Base-by-base conservation (phyloP, 129 eudicot species). In the Tanacetum coccineum region DNA sequence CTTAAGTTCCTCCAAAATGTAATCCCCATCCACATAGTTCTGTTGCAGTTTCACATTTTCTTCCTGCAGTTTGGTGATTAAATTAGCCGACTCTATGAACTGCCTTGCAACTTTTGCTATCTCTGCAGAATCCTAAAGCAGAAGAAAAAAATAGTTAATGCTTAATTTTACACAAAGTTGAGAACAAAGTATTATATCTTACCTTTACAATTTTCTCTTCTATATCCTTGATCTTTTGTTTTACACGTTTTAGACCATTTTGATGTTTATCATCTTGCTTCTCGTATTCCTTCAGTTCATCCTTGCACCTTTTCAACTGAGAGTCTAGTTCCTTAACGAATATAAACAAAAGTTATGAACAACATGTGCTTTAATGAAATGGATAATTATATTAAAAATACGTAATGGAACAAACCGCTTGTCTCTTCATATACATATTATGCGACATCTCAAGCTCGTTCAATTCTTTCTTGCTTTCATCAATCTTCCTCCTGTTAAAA, bases 361-460 rank as follows among this genome's bases (percentile, higher is more conserved):
- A 6, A 26, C 40, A 28, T 14, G 12, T 15, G 13, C 14, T 36
- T 36, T 36, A 36, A 36, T 8, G 42, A 36, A 9, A 36, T 7
- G 42, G 42, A 0, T 36, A 36, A 1, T 6, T 2, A 4, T 30
- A 6, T 36, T 8, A 20, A 17, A 21, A 14, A 2, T 14, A 6
- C 17, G 5, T 66, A 59, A 22, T 21, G 48, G 30, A 0, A 46
- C 62, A 70, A 17, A 93, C 98, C 96, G 88, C 96, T 74, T 93
- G 96, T 72, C 68, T 74, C 72, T 88, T 86, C 73, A 84, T 77
- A 59, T 84, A 81, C 80, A 84, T 84, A 17, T 67, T 61, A 79
- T 93, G 98, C 83, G 76, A 70, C 42, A 76, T 82, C 78, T 93
- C 98, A 4, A 86, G 84, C 76, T 93, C 95, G 83, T 88, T 88